Evolutionary conservation across 257 asterid genomes (phyloP), one percentile per base, ranked within the genome.

Genomic region (Linaria vulgaris): DNA sequence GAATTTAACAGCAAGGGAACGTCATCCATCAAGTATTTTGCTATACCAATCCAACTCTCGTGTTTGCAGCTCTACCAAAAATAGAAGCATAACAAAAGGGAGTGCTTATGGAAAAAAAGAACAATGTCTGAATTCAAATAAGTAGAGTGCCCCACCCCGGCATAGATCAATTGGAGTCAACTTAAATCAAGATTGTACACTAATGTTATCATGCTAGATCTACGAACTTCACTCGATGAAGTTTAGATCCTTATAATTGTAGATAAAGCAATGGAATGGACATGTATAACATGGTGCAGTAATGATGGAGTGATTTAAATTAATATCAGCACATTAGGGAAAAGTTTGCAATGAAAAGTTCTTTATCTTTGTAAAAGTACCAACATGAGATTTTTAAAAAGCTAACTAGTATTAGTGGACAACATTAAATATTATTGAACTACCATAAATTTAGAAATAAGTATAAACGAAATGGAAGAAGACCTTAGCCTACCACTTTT

Each of bases 51-150:
- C 95, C 95, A 86, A 59, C 88, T 74, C 65, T 81, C 87, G 37
- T 84, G 80, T 64, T 80, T 87, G 68, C 91, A 87, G 80, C 87
- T 83, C 89, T 86, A 80, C 70, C 59, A 63, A 52, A 41, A 49
- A 65, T 24, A 22, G 38, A 17, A 43, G 51, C 16, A 43, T 38
- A 51, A 76, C 30, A 57, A 23, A 58, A 46, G 45, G 59, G n/a
- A 61, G 69, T n/a, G 23, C 46, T 11, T 21, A 41, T 4, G 27
- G 48, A 17, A 1, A 41, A 16, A 66, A 5, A 22, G 23, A 14
- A 1, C 23, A 19, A 60, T 37, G 49, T 12, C 38, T 27, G 10
- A n/a, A n/a, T n/a, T n/a, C n/a, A n/a, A n/a, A n/a, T n/a, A n/a
- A n/a, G n/a, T n/a, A n/a, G n/a, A n/a, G n/a, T n/a, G n/a, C n/a